phyloP scores from a whole-genome alignment of 2,329 filamentous ascomycete species.

The Byssothecium circinans region DNA sequence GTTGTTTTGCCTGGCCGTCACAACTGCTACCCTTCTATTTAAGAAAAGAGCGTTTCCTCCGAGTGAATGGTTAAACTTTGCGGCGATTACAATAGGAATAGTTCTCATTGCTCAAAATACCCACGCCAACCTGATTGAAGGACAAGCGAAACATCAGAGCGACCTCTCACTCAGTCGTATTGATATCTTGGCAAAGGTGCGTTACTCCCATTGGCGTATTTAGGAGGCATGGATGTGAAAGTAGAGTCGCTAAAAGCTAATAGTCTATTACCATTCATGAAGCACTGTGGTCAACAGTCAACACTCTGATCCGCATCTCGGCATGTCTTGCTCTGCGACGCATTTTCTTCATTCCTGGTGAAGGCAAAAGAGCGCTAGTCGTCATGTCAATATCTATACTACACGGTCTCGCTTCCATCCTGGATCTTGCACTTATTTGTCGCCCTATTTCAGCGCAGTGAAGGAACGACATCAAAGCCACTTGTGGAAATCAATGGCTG shows the following conservation, averaged over 20 bases:
- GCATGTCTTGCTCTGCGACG: neutral
- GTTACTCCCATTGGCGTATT: too few species aligned
- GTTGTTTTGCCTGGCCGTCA: neutral
- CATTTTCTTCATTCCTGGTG: neutral
- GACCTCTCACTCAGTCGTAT: neutral
- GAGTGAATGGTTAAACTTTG: neutral
- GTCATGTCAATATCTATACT: neutral
- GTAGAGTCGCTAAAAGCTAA: neutral
- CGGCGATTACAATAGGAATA: constrained; percentile 1
- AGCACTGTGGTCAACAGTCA: neutral
- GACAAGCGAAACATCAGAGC: neutral
- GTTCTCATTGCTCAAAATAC: constrained; percentile 2
- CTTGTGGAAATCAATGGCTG: constrained; percentile 1
- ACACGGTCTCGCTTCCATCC: constrained; percentile 1
- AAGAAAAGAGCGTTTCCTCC: neutral
- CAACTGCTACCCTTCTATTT: neutral
- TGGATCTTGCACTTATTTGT: constrained; percentile 3
- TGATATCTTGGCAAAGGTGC: constrained; percentile 1
- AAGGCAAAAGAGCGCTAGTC: neutral
- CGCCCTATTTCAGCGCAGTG: constrained; percentile 3
- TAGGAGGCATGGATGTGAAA: too few species aligned
- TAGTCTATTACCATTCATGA: constrained; percentile 5
- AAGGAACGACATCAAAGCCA: neutral
- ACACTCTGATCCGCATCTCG: constrained; percentile 1
- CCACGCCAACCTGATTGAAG: constrained; percentile 1